phyloP scores from a whole-genome alignment of 2,329 filamentous ascomycete genomes.

The Monilinia laxa region DNA sequence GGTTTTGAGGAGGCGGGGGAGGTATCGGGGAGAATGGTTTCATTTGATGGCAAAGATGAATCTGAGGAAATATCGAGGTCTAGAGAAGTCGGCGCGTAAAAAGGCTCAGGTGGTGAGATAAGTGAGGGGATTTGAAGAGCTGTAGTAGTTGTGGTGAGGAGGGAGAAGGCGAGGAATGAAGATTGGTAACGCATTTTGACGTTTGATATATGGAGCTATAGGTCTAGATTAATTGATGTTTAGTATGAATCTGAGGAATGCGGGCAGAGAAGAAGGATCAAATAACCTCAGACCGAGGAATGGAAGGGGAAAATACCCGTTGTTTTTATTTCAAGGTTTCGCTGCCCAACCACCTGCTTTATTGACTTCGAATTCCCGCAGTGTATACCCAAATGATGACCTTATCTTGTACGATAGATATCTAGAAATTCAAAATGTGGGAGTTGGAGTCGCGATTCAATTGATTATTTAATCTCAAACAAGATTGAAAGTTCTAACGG shows the following conservation, averaged over 20 bases:
- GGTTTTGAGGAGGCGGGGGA: constrained; percentile 15
- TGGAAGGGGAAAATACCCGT: constrained; percentile 11
- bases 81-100: constrained; percentile 31
- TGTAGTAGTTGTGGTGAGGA: constrained; percentile 22
- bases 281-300: neutral
- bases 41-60: constrained; percentile 28
- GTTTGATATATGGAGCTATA: neutral
- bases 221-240: neutral
- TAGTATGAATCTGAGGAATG: constrained; percentile 6
- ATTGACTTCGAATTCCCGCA: constrained; percentile 9
- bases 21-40: constrained; percentile 27
- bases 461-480: neutral
- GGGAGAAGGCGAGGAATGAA: constrained; percentile 14
- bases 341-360: constrained; percentile 19
- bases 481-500: no score
- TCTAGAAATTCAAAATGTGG: neutral
- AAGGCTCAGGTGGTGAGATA: constrained; percentile 33
- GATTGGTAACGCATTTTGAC: constrained; percentile 16
- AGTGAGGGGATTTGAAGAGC: constrained; percentile 36
- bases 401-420: constrained; percentile 1
- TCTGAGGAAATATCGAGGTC: constrained; percentile 19
- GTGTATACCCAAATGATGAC: neutral
- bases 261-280: neutral
- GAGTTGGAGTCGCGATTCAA: neutral
- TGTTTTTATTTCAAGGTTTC: constrained; percentile 6